Percentiles rank a stretch among this genome's conserved stretches.
phyloP scores from a whole-genome alignment of 345 rosid species.

The Bruguiera parviflora region DNA sequence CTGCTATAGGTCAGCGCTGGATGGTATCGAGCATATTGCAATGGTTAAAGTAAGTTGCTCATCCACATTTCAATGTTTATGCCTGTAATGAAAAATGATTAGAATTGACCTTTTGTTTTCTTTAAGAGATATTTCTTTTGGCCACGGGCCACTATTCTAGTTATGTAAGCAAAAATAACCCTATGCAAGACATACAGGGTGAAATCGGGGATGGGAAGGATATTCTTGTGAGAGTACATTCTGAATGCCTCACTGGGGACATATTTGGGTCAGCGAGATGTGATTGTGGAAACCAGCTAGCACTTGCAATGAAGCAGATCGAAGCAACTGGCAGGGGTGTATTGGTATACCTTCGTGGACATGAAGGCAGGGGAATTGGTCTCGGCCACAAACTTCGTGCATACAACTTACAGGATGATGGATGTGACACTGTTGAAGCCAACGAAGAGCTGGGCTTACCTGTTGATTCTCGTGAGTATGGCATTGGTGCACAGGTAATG shows the following conservation, averaged over 20 bases:
- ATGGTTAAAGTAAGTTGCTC: slow-evolving; percentile 30
- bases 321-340: slow-evolving; percentile 66
- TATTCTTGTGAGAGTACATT: slow-evolving; percentile 72
- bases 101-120: no score
- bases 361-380: slow-evolving; percentile 81
- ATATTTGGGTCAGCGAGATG: slow-evolving; percentile 67
- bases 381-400: slow-evolving; percentile 78
- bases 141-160: not conserved
- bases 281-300: slow-evolving; percentile 68
- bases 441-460: slow-evolving; percentile 82
- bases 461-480: slow-evolving; percentile 86
- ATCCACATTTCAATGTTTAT: not conserved
- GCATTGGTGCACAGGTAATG: slow-evolving; percentile 87
- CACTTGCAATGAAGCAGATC: slow-evolving; percentile 75
- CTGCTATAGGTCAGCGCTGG: slow-evolving; percentile 27
- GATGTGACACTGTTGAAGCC: slow-evolving; percentile 75
- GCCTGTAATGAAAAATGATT: not conserved
- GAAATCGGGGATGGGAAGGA: slow-evolving; percentile 75
- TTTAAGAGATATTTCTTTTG: not conserved
- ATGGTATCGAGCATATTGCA: slow-evolving; percentile 35
- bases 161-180: no score
- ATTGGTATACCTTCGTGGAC: slow-evolving; percentile 67
- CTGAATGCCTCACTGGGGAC: slow-evolving; percentile 66
- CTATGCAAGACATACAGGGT: slow-evolving; percentile 35
- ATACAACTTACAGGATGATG: slow-evolving; percentile 72